Percentiles rank a stretch among this genome's conserved stretches.
Evolutionary conservation across 208 protist species (phyloP).

Genomic region (Leishmania mexicana): DNA sequence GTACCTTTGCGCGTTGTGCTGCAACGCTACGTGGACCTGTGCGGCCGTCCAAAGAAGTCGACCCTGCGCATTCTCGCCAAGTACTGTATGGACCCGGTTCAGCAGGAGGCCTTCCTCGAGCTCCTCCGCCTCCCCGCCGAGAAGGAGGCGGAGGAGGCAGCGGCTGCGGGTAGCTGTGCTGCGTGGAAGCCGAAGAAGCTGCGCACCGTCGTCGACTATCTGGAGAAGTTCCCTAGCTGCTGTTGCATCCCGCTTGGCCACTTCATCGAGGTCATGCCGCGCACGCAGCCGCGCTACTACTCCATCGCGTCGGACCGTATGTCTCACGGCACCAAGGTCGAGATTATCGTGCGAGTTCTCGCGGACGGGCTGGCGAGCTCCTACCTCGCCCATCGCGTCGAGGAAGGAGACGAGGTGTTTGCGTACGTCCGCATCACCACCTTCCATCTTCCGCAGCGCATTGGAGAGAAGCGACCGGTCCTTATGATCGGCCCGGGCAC

Average conservation of each 20-base stretch:
- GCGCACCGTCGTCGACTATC: conserved; percentile 71
- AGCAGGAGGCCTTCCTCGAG: conserved; percentile 59
- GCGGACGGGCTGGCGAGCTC: conserved; percentile 75
- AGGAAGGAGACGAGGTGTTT: conserved; percentile 44
- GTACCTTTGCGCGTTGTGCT: conserved; percentile 69
- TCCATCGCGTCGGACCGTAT: conserved; percentile 94
- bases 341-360: conserved; percentile 85
- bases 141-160: not conserved
- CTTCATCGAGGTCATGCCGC: conserved; percentile 90
- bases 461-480: conserved; percentile 52
- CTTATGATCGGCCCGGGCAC: conserved; percentile 95
- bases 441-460: conserved; percentile 82
- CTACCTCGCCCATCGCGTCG: conserved; percentile 69
- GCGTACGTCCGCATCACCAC: conserved; percentile 86
- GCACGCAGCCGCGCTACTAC: conserved; percentile 95
- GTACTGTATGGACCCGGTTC: conserved; percentile 57
- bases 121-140: conserved; percentile 31
- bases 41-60: conserved; percentile 63
- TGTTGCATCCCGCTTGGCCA: conserved; percentile 58
- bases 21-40: conserved; percentile 82
- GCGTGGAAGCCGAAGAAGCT: conserved; percentile 19
- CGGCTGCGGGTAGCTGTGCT: not conserved
- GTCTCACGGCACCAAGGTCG: conserved; percentile 62
- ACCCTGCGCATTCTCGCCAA: conserved; percentile 66
- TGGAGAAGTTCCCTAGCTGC: conserved; percentile 76